Conservation (phyloP, 192 early-diverging fungal genomes). For the Tieghemiomyces parasiticus region DNA sequence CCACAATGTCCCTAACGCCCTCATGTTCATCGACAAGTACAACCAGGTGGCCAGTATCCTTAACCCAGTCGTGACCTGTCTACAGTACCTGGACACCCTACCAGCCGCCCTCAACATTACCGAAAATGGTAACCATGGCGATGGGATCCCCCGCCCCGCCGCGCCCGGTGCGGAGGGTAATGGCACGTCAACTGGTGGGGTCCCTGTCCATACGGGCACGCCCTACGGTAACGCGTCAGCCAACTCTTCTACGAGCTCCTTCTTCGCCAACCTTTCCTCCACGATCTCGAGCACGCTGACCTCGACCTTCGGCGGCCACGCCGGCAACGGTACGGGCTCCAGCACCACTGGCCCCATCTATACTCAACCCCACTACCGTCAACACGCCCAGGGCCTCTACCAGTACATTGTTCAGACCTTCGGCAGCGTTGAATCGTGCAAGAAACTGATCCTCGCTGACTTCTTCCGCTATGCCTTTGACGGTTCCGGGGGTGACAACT, state of each 20-base stretch:
- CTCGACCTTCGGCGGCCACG: not conserved
- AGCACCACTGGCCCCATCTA: not conserved
- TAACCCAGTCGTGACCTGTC: constrained; percentile 62
- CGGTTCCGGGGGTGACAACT: constrained; percentile 86
- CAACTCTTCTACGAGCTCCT: constrained; percentile 10
- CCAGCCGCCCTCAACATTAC: constrained; percentile 10
- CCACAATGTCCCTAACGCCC: constrained; percentile 94
- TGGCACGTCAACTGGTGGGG: not conserved
- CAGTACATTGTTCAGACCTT: constrained; percentile 56
- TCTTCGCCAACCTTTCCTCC: constrained; percentile 2
- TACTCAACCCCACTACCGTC: constrained; percentile 3
- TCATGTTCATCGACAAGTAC: constrained; percentile 98
- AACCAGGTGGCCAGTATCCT: constrained; percentile 96
- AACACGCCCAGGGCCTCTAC: constrained; percentile 37
- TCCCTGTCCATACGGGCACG: not conserved
- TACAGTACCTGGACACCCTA: constrained; percentile 56
- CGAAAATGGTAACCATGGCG: not conserved
- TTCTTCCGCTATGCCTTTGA: constrained; percentile 97
- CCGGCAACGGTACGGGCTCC: not conserved
- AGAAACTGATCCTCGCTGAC: constrained; percentile 68
- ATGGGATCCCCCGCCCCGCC: not conserved
- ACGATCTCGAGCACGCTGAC: constrained; percentile 3
- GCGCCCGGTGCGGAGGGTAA: not conserved
- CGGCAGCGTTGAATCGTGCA: constrained; percentile 40
- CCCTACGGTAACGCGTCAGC: not conserved